These are phyloP conservation scores for Aquilaria agallochum DNA, from an alignment of 441 rosid species.

Conservation along the genomic window DNA sequence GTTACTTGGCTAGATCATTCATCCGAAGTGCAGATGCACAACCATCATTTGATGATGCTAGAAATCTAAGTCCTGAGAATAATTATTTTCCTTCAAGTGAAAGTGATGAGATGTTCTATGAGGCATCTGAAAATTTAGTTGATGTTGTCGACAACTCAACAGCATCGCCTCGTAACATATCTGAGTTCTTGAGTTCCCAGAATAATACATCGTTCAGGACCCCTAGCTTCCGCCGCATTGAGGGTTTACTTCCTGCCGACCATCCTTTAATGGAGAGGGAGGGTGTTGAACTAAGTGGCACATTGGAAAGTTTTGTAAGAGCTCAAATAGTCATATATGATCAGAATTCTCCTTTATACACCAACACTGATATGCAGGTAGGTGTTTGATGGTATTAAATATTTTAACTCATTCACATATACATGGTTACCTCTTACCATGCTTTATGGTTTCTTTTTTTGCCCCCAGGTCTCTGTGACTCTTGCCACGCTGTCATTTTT, in stretches of 20 bases:
- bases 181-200: conserved; percentile 25
- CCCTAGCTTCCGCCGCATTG: conserved; percentile 69
- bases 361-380: conserved; percentile 82
- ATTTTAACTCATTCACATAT: neutral
- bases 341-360: conserved; percentile 66
- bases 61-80: conserved; percentile 29
- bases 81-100: conserved; percentile 48
- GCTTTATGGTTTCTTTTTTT: conserved; percentile 4
- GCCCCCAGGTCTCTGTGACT: conserved; percentile 67
- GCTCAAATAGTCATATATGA: conserved; percentile 87
- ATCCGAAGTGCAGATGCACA: conserved; percentile 45
- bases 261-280: conserved; percentile 30
- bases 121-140: conserved; percentile 83
- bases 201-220: conserved; percentile 40
- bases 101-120: conserved; percentile 90
- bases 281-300: conserved; percentile 38
- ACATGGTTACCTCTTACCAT: neutral
- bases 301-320: conserved; percentile 89
- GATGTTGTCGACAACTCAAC: conserved; percentile 45
- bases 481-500: conserved; percentile 89
- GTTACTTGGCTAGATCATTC: conserved; percentile 93
- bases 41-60: conserved; percentile 35
- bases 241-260: conserved; percentile 78
- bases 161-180: conserved; percentile 17
- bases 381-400: conserved; percentile 17